Conservation (phyloP, 768 basidiomycete species). For the Cyathus striatus region DNA sequence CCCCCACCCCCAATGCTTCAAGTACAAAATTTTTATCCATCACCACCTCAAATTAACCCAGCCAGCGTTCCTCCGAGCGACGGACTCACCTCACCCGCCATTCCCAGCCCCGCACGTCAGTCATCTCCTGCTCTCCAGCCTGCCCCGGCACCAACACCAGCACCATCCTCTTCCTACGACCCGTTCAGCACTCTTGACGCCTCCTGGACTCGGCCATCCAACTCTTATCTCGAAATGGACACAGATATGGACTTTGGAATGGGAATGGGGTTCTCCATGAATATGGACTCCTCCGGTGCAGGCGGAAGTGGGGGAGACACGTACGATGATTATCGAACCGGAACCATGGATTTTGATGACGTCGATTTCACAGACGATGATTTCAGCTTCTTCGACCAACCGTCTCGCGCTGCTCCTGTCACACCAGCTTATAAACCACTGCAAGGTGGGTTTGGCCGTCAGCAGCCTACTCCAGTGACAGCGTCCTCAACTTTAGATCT, state of each 20-base stretch:
- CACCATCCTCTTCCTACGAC: constrained; percentile 27
- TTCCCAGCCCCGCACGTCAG: constrained; percentile 4
- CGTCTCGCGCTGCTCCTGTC: constrained; percentile 19
- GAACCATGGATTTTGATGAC: constrained; percentile 49
- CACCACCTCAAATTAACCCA: constrained; percentile 49
- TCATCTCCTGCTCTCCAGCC: constrained; percentile 4
- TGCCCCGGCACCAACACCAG: constrained; percentile 9
- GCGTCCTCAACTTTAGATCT: background rate
- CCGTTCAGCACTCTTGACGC: constrained; percentile 36
- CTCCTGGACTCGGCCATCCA: constrained; percentile 30
- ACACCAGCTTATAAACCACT: background rate
- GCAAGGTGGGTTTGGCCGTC: background rate
- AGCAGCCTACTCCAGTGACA: background rate
- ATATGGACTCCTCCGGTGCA: constrained; percentile 23
- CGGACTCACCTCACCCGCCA: constrained; percentile 20
- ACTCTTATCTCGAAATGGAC: constrained; percentile 40
- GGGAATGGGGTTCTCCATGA: constrained; percentile 19
- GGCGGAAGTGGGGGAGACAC: constrained; percentile 23
- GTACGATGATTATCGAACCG: constrained; percentile 11
- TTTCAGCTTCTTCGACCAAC: constrained; percentile 81
- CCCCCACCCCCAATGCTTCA: too few species aligned
- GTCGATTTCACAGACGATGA: constrained; percentile 77
- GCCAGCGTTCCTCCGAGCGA: constrained; percentile 17
- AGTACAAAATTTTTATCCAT: constrained; percentile 52
- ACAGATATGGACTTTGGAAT: constrained; percentile 41